Conservation (phyloP, 1,139 yeast genomes). For the Saccharomyces pastorianus region DNA sequence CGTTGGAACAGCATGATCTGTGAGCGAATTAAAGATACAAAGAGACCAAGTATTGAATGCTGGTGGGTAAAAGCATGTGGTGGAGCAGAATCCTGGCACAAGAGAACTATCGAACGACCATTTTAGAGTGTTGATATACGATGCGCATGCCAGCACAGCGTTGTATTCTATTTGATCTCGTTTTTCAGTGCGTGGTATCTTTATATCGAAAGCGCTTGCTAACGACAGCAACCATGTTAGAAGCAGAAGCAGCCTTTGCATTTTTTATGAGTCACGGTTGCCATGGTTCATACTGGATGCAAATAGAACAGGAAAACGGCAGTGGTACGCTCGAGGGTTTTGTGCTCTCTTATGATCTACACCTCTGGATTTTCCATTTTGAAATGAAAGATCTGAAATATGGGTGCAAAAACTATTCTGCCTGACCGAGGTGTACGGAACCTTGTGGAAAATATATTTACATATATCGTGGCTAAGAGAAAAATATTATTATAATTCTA, state of each 20-base stretch:
- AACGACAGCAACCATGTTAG: not conserved
- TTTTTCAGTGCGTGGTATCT: not conserved
- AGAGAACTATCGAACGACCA: conserved; percentile 1
- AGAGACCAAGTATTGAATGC: conserved; percentile 3
- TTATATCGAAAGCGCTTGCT: not conserved
- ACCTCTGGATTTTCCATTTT: not conserved
- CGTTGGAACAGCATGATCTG: not conserved
- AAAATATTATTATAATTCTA: not conserved
- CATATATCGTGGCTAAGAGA: not conserved
- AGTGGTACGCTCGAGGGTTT: not conserved
- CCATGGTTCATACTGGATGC: not conserved
- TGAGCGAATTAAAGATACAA: conserved; percentile 1
- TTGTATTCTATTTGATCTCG: conserved; percentile 2
- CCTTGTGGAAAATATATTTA: not conserved
- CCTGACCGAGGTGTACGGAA: not conserved
- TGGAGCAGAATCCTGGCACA: not conserved
- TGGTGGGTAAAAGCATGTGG: conserved; percentile 3
- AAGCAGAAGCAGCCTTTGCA: not conserved
- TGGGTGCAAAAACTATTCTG: not conserved
- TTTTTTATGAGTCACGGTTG: not conserved
- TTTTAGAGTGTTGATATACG: not conserved
- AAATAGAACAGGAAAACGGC: not conserved
- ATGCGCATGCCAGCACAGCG: conserved; percentile 5
- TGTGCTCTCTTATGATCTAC: not conserved
- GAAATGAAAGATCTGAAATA: not conserved